phyloP scores from a whole-genome alignment of 495 filamentous ascomycete species.

The Penicillium riverlandense region DNA sequence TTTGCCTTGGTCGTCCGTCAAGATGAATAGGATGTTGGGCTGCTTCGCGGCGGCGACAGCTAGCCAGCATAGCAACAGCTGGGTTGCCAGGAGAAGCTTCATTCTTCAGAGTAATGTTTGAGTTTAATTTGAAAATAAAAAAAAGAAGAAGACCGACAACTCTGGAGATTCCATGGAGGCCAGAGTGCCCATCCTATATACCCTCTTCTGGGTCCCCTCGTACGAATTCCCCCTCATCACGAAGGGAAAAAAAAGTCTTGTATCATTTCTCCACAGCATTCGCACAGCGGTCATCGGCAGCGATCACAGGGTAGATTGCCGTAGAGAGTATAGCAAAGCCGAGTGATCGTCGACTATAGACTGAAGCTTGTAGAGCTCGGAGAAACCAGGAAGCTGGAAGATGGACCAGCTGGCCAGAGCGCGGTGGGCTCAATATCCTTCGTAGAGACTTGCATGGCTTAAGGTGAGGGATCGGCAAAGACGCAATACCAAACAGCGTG shows the following conservation, averaged over 20 bases:
- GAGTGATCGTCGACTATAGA: slow-evolving; percentile 1
- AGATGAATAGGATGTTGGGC: slow-evolving; percentile 57
- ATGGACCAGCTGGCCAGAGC: not conserved
- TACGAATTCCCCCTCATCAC: not conserved
- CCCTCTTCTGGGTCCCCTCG: not conserved
- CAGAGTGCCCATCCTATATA: slow-evolving; percentile 1
- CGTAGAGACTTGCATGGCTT: too few relatives aligned
- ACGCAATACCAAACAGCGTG: not conserved
- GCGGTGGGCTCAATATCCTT: too few relatives aligned
- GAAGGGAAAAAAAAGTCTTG: slow-evolving; percentile 1
- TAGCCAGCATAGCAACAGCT: slow-evolving; percentile 3
- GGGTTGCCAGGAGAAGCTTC: slow-evolving; percentile 1
- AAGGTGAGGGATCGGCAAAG: not conserved
- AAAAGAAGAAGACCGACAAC: too few relatives aligned
- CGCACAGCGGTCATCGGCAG: slow-evolving; percentile 6
- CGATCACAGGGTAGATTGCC: slow-evolving; percentile 4
- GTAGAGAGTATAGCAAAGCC: slow-evolving; percentile 3
- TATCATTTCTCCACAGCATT: slow-evolving; percentile 16
- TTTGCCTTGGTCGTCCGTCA: slow-evolving; percentile 61
- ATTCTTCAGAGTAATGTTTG: not conserved
- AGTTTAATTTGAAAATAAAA: not conserved
- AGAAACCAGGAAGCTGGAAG: slow-evolving; percentile 1
- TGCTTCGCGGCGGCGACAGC: slow-evolving; percentile 9
- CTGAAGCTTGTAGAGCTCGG: not conserved
- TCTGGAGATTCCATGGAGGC: not conserved